A percentile compares a stretch with the other conserved stretches of the same genome.
phyloP scores from a whole-genome alignment of 2,329 filamentous ascomycete genomes.

The Scolecobasidium constrictum region DNA sequence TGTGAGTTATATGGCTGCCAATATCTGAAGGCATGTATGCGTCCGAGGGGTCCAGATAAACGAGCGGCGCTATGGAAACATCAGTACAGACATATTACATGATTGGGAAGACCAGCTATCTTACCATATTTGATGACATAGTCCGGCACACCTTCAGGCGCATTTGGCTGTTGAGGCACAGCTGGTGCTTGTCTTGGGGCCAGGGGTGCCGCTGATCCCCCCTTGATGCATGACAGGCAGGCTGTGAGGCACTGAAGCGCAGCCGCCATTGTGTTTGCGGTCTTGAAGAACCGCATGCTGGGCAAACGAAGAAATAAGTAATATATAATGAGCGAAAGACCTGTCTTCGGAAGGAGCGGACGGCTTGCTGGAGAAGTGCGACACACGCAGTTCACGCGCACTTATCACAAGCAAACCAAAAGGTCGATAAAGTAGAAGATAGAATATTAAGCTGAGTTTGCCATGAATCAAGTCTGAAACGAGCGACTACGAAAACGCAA shows the following conservation, averaged over 20 bases:
- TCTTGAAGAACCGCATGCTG: neutral
- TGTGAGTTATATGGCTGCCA: constrained; percentile 28
- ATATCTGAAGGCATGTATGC: constrained; percentile 34
- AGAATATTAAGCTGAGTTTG: too few species aligned
- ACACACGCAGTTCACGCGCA: neutral
- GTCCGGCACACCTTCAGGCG: constrained; percentile 7
- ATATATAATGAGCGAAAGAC: neutral
- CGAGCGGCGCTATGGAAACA: constrained; percentile 26
- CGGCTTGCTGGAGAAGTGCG: neutral
- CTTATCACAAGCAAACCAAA: neutral
- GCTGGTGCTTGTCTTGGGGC: neutral
- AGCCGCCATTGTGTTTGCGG: neutral
- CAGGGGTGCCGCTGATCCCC: neutral
- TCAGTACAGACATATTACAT: too few species aligned
- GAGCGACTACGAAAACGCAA: too few species aligned
- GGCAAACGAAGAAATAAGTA: neutral
- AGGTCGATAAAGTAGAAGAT: too few species aligned
- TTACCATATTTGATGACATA: constrained; percentile 12
- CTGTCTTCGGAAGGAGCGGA: neutral
- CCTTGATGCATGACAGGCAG: neutral
- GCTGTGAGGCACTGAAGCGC: neutral
- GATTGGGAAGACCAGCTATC: too few species aligned
- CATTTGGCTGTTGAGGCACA: constrained; percentile 4
- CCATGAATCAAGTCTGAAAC: too few species aligned
- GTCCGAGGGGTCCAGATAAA: constrained; percentile 33